phyloP scores from a whole-genome alignment of 352 stramenopile species.

The Peronospora destructor region DNA sequence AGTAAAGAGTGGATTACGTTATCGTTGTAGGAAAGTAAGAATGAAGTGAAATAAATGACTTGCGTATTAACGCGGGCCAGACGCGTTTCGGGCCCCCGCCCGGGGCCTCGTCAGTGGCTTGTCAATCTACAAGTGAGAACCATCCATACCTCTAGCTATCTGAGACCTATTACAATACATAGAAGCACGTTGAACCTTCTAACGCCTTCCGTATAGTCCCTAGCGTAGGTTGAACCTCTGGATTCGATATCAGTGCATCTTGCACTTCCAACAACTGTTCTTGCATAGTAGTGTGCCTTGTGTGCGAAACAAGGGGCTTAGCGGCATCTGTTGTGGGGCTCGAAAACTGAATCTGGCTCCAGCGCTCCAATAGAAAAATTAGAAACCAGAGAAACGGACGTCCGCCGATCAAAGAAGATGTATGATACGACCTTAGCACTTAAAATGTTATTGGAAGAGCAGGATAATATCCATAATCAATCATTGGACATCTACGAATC shows the following conservation, averaged over 20 bases:
- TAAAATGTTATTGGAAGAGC: constrained; percentile 18
- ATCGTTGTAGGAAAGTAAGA: constrained; percentile 57
- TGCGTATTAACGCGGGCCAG: too few relatives aligned
- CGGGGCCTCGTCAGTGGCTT: too few relatives aligned
- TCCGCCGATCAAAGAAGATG: constrained; percentile 52
- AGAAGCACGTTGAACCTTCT: too few relatives aligned
- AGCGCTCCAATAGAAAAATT: constrained; percentile 29
- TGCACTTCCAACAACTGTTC: too few relatives aligned
- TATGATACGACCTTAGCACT: constrained; percentile 56
- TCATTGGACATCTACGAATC: constrained; percentile 45
- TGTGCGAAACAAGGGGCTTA: constrained; percentile 59
- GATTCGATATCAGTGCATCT: too few relatives aligned
- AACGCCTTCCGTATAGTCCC: too few relatives aligned
- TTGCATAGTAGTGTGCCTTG: constrained; percentile 56
- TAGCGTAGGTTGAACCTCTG: too few relatives aligned
- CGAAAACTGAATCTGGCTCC: constrained; percentile 34
- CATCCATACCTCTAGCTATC: too few relatives aligned
- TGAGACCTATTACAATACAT: too few relatives aligned
- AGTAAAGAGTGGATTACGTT: constrained; percentile 8
- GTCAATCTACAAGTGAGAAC: too few relatives aligned
- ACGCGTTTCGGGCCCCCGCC: too few relatives aligned
- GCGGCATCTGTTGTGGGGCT: constrained; percentile 48
- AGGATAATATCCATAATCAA: constrained; percentile 17
- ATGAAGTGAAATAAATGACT: too few relatives aligned
- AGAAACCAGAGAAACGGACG: constrained; percentile 39